Conservation (phyloP, 805 yeast species). For the Schizosaccharomyces octosporus region DNA sequence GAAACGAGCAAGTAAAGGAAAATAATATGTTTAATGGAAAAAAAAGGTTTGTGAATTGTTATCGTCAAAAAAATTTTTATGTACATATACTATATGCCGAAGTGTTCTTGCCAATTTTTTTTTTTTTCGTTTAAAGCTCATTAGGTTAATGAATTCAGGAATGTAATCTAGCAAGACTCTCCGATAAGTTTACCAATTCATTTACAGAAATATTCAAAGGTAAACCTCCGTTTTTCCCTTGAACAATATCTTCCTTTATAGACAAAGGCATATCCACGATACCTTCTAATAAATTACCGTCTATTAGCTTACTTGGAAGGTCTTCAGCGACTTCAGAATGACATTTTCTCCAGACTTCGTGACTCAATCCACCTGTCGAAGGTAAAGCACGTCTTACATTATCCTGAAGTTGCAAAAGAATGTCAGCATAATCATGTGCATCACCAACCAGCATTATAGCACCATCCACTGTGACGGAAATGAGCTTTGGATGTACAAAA, state of each 20-base stretch:
- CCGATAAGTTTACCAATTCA: not conserved
- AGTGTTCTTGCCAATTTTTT: not conserved
- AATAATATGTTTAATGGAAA: too few relatives aligned
- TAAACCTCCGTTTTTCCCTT: not conserved
- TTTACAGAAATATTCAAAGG: not conserved
- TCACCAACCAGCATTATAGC: slow-evolving; percentile 7
- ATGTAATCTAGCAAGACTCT: not conserved
- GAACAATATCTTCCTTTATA: not conserved
- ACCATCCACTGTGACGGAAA: slow-evolving; percentile 9
- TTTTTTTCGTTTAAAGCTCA: not conserved
- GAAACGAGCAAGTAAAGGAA: too few relatives aligned
- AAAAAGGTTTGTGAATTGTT: too few relatives aligned
- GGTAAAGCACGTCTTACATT: slow-evolving; percentile 6
- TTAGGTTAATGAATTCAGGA: not conserved
- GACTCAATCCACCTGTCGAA: slow-evolving; percentile 5
- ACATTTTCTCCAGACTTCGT: slow-evolving; percentile 5
- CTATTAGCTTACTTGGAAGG: slow-evolving; percentile 7
- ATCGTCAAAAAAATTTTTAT: too few relatives aligned
- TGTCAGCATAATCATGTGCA: slow-evolving; percentile 5
- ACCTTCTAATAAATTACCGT: slow-evolving; percentile 8
- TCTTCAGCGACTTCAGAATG: slow-evolving; percentile 3
- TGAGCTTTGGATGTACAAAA: slow-evolving; percentile 6
- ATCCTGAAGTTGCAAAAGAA: slow-evolving; percentile 6
- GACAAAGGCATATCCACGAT: slow-evolving; percentile 5
- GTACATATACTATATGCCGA: too few relatives aligned